Percentiles rank a stretch among this genome's conserved stretches.
Evolutionary conservation across 1,284 basidiomycete species (phyloP).

Genomic region (Trametes sp.): DNA sequence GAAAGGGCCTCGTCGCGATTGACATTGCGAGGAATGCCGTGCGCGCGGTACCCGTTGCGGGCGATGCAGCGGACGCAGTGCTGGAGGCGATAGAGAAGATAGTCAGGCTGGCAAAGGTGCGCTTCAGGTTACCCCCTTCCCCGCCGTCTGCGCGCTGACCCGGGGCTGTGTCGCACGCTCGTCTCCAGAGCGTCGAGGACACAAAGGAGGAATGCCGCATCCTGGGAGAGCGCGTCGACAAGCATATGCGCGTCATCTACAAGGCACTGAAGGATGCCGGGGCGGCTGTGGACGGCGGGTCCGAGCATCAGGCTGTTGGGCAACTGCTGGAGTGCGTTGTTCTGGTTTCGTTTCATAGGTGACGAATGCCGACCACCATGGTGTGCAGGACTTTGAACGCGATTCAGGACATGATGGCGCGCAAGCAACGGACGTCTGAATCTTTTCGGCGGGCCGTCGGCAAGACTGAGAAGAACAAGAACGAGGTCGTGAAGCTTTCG

Average conservation of each 20-base stretch:
- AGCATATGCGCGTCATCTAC: constrained; percentile 1
- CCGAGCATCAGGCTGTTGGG: neutral
- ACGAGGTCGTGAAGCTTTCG: neutral
- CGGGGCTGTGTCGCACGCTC: neutral
- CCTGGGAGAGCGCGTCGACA: constrained; percentile 3
- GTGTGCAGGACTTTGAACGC: neutral
- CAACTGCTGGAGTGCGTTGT: neutral
- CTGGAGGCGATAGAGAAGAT: neutral
- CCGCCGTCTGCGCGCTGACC: neutral
- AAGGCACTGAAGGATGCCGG: neutral
- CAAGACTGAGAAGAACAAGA: neutral
- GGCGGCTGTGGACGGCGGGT: constrained; percentile 1
- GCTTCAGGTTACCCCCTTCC: neutral
- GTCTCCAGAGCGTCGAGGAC: constrained; percentile 5
- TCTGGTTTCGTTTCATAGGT: neutral
- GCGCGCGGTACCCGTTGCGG: neutral
- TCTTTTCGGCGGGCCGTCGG: neutral
- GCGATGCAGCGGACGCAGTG: neutral
- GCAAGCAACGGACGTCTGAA: neutral
- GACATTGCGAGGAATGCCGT: constrained; percentile 1
- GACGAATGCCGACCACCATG: too few relatives aligned
- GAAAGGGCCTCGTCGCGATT: neutral
- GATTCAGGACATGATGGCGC: constrained; percentile 5
- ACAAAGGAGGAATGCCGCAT: constrained; percentile 2
- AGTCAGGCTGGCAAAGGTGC: constrained; percentile 2